Evolutionary conservation across 202 grass and related monocot species (phyloP).

Genomic region (Carex sylvatica): DNA sequence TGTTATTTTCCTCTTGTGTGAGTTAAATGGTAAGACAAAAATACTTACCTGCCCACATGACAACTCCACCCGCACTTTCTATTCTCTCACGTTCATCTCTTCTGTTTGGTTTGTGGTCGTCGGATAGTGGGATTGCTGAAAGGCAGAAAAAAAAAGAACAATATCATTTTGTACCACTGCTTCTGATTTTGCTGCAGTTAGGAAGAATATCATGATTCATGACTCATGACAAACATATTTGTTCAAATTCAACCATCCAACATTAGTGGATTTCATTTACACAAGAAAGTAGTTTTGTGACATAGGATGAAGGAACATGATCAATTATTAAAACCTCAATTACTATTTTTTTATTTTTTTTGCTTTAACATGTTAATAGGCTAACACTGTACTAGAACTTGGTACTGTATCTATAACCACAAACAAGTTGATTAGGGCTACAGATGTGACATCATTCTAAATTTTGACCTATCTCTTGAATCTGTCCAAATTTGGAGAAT

Average conservation of each 20-base stretch:
- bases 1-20: background rate
- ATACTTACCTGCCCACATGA: conserved; percentile 67
- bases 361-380: background rate
- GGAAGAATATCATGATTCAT: background rate
- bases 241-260: background rate
- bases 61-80: conserved; percentile 73
- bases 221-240: background rate
- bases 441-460: background rate
- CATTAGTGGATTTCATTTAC: background rate
- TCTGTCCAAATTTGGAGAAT: background rate
- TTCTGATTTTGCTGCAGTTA: background rate
- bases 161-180: conserved; percentile 27
- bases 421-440: background rate
- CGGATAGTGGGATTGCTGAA: conserved; percentile 76
- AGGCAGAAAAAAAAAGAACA: conserved; percentile 28
- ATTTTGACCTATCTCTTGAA: background rate
- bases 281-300: background rate
- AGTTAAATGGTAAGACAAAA: background rate
- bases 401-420: background rate
- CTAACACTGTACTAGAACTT: background rate
- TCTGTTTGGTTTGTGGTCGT: conserved; percentile 87
- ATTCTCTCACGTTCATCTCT: conserved; percentile 87
- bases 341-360: background rate
- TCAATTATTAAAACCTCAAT: background rate
- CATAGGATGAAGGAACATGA: background rate